Percentiles rank a stretch among this genome's conserved stretches.
These are phyloP conservation scores for Fraxinus xanthoxyloides DNA, from an alignment of 305 asterid species.

Conservation along the genomic window DNA sequence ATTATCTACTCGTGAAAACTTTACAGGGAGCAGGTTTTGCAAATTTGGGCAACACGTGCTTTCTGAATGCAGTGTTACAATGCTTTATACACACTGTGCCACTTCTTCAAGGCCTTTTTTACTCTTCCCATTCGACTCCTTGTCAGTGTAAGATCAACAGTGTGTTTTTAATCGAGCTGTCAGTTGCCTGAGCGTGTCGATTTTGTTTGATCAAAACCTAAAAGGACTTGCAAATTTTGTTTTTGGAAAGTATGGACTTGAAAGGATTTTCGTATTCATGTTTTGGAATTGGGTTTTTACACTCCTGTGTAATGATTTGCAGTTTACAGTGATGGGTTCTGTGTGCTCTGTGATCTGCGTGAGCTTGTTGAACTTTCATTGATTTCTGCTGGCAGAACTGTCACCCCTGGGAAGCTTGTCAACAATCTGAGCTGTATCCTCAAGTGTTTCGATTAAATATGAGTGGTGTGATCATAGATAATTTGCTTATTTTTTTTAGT, in stretches of 20 bases:
- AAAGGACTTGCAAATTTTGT: neutral
- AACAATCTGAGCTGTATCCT: slow-evolving; percentile 86
- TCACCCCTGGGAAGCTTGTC: slow-evolving; percentile 49
- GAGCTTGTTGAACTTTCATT: slow-evolving; percentile 45
- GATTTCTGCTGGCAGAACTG: slow-evolving; percentile 24
- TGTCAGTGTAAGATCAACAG: slow-evolving; percentile 39
- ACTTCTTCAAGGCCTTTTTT: slow-evolving; percentile 54
- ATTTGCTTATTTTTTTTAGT: neutral
- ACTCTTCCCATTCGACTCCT: slow-evolving; percentile 21
- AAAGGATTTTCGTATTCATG: neutral
- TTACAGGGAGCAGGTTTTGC: slow-evolving; percentile 76
- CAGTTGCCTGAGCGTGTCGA: neutral
- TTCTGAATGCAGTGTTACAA: slow-evolving; percentile 75
- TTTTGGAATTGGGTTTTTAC: neutral
- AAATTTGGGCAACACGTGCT: slow-evolving; percentile 86
- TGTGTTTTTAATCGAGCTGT: neutral
- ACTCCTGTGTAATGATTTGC: slow-evolving; percentile 22
- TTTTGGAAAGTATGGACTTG: neutral
- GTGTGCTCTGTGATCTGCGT: slow-evolving; percentile 51
- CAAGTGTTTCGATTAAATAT: neutral
- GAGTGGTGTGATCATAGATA: neutral
- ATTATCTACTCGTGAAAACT: neutral
- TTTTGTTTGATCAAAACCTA: neutral
- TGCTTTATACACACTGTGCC: slow-evolving; percentile 77
- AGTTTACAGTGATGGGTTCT: slow-evolving; percentile 49